phyloP scores from a whole-genome alignment of 2,329 filamentous ascomycete species.

The Colletotrichum lupini region DNA sequence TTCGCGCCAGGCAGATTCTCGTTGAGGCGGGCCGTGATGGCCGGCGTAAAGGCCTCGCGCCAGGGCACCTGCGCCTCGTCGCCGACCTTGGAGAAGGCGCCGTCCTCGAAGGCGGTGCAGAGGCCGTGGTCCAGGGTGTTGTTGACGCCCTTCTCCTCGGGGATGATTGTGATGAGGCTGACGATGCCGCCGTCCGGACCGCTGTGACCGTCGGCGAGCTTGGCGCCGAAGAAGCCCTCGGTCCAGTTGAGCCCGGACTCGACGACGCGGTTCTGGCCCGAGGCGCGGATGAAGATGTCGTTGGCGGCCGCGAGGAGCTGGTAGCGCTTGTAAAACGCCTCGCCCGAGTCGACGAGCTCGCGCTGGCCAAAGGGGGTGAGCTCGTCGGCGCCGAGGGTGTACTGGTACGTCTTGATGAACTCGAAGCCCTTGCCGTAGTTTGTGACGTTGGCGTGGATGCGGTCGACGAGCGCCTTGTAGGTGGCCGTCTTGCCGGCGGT shows the following conservation, averaged over 20 bases:
- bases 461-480: slow-evolving; percentile 73
- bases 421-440: slow-evolving; percentile 72
- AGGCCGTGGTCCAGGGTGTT: slow-evolving; percentile 83
- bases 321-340: slow-evolving; percentile 82
- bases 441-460: slow-evolving; percentile 69
- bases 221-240: slow-evolving; percentile 71
- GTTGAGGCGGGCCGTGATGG: slow-evolving; percentile 78
- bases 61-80: slow-evolving; percentile 66
- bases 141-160: slow-evolving; percentile 75
- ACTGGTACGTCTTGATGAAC: slow-evolving; percentile 79
- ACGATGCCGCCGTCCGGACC: slow-evolving; percentile 54
- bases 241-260: slow-evolving; percentile 82
- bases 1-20: slow-evolving; percentile 74
- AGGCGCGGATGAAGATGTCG: slow-evolving; percentile 78
- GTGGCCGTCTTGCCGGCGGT: slow-evolving; percentile 72
- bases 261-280: slow-evolving; percentile 77
- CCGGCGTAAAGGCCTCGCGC: slow-evolving; percentile 70
- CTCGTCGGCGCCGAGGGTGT: slow-evolving; percentile 76
- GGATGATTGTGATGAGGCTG: slow-evolving; percentile 73
- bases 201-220: slow-evolving; percentile 51
- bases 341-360: slow-evolving; percentile 79
- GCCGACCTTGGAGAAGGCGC: slow-evolving; percentile 60
- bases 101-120: slow-evolving; percentile 77
- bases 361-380: slow-evolving; percentile 74
- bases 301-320: slow-evolving; percentile 64